Evolutionary conservation across 1,284 basidiomycete genomes (phyloP).

Genomic region (Austroboletus novae-zelandiae): DNA sequence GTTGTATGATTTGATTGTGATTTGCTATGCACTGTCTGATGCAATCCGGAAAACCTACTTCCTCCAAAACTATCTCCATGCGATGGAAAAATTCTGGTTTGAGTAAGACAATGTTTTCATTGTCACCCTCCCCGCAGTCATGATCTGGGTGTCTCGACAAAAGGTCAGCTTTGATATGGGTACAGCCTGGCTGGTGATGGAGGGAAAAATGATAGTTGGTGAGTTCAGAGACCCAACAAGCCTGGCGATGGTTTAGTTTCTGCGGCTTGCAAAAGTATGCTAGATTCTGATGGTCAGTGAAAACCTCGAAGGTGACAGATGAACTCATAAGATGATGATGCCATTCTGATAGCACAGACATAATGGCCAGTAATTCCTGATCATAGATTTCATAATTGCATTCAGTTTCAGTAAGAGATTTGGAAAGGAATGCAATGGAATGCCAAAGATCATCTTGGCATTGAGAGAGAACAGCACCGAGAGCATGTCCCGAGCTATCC

Average conservation of each 20-base stretch:
- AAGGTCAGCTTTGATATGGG: too few relatives aligned
- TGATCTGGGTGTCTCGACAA: not conserved
- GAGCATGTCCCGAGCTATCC: not conserved
- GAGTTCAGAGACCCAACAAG: slow-evolving; percentile 35
- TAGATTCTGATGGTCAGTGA: too few relatives aligned
- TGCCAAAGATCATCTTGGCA: too few relatives aligned
- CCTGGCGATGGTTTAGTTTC: slow-evolving; percentile 39
- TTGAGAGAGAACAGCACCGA: not conserved
- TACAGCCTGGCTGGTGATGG: too few relatives aligned
- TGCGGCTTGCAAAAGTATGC: too few relatives aligned
- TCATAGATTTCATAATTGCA: too few relatives aligned
- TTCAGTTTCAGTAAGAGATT: too few relatives aligned
- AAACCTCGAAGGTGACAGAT: slow-evolving; percentile 10
- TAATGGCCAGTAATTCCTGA: not conserved
- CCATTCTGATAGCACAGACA: slow-evolving; percentile 19
- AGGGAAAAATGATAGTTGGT: too few relatives aligned
- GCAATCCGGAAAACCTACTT: not conserved
- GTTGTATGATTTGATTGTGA: not conserved
- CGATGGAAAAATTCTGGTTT: too few relatives aligned
- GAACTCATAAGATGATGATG: slow-evolving; percentile 30
- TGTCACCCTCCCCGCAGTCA: not conserved
- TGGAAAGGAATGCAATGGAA: too few relatives aligned
- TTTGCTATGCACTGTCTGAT: not conserved
- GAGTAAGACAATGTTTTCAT: not conserved
- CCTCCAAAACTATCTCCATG: not conserved